Percentiles rank a stretch among this genome's conserved stretches.
Conservation (phyloP, 352 stramenopile genomes). For the Elongisporangium senticosum region DNA sequence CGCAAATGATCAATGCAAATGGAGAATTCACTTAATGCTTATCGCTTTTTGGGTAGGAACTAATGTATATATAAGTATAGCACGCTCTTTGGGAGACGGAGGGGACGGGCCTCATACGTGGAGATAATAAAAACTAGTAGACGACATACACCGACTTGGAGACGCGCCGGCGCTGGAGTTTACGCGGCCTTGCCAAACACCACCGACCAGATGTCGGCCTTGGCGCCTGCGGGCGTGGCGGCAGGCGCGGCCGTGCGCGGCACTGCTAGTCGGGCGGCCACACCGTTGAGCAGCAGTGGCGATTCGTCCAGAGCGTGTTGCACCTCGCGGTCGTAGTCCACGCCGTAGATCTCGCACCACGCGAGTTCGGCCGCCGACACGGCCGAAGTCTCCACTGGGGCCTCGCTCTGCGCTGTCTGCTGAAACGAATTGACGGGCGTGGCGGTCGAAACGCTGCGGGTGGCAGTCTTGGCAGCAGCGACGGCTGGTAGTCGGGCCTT, state of each 20-base stretch:
- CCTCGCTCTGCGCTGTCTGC: slow-evolving; percentile 14
- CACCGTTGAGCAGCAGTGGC: slow-evolving; percentile 31
- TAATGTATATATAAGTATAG: background rate
- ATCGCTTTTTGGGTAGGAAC: background rate
- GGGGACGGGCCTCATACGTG: slow-evolving; percentile 5
- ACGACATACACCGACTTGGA: slow-evolving; percentile 11
- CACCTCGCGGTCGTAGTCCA: slow-evolving; percentile 70
- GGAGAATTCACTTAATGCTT: background rate
- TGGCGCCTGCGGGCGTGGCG: slow-evolving; percentile 5
- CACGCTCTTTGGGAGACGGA: background rate
- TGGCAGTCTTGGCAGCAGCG: slow-evolving; percentile 7
- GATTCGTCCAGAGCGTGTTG: slow-evolving; percentile 52
- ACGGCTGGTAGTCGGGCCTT: slow-evolving; percentile 12
- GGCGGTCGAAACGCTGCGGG: slow-evolving; percentile 26
- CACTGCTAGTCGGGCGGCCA: slow-evolving; percentile 1
- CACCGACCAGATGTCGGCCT: slow-evolving; percentile 47
- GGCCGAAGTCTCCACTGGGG: slow-evolving; percentile 8
- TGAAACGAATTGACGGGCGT: slow-evolving; percentile 27
- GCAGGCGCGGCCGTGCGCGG: slow-evolving; percentile 4
- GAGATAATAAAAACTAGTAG: background rate
- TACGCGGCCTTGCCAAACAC: slow-evolving; percentile 25
- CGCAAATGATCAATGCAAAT: background rate
- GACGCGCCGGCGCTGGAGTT: background rate
- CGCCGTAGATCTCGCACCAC: slow-evolving; percentile 73
- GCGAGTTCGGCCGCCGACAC: slow-evolving; percentile 51